A percentile compares a stretch with the other conserved stretches of the same genome.
These are phyloP conservation scores for Rhododendron griersonianum DNA, from an alignment of 148 eudicot species.

Conservation along the genomic window DNA sequence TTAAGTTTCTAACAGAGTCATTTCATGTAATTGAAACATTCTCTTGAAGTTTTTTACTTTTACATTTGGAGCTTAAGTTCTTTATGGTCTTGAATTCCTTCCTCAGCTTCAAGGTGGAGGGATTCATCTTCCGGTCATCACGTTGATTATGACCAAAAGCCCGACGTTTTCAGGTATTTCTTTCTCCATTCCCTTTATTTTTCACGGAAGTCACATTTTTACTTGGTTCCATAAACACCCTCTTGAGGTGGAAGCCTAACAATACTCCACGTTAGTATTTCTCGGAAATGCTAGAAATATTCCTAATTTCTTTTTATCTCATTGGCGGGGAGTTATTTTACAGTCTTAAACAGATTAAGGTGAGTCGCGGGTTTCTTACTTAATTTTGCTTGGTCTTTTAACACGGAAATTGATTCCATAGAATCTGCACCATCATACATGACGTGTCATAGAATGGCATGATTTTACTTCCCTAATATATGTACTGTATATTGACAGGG, in stretches of 20 bases:
- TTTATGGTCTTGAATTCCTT: conserved; percentile 1
- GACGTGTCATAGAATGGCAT: not conserved
- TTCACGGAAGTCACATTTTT: not conserved
- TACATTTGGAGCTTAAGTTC: not conserved
- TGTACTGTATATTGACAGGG: conserved; percentile 24
- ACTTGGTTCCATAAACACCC: not conserved
- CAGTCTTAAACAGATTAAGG: not conserved
- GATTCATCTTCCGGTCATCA: conserved; percentile 37
- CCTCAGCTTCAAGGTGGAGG: conserved; percentile 46
- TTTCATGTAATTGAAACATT: not conserved
- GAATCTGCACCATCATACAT: not conserved
- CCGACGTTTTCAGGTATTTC: conserved; percentile 47
- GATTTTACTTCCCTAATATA: not conserved
- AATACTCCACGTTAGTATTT: not conserved
- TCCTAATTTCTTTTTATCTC: not conserved
- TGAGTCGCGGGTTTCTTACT: not conserved
- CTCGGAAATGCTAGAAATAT: not conserved
- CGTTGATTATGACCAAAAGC: conserved; percentile 54
- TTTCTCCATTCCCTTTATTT: not conserved
- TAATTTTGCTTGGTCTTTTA: not conserved
- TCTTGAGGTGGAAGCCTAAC: not conserved
- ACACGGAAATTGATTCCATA: not conserved
- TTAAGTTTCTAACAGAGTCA: not conserved
- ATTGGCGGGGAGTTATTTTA: not conserved
- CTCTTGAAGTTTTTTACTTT: not conserved